These are phyloP conservation scores for Kwoniella shandongensis DNA, from an alignment of 768 basidiomycete species.

Conservation along the genomic window DNA sequence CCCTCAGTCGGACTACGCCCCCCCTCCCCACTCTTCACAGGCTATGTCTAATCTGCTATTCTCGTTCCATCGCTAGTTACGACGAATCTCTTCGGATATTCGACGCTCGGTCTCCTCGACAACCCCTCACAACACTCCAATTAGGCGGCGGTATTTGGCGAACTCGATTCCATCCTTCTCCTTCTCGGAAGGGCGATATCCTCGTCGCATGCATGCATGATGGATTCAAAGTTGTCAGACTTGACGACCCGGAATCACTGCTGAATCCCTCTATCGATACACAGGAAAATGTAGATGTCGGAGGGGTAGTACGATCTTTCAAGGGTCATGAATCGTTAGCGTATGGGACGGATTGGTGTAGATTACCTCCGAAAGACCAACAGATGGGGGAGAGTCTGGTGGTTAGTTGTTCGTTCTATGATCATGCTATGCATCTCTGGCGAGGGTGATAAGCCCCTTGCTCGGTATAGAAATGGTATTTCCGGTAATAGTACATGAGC, in stretches of 20 bases:
- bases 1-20: too few relatives aligned
- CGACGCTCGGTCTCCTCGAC: slow-evolving; percentile 69
- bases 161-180: slow-evolving; percentile 87
- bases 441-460: slow-evolving; percentile 57
- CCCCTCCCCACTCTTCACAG: too few relatives aligned
- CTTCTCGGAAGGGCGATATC: slow-evolving; percentile 67
- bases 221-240: slow-evolving; percentile 79
- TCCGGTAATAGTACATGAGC: too few relatives aligned
- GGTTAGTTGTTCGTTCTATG: slow-evolving; percentile 94
- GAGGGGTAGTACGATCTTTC: slow-evolving; percentile 62
- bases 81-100: slow-evolving; percentile 76
- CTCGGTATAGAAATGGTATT: too few relatives aligned
- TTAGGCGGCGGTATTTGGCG: slow-evolving; percentile 95
- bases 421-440: slow-evolving; percentile 82
- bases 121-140: slow-evolving; percentile 62
- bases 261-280: slow-evolving; percentile 26
- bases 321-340: slow-evolving; percentile 78
- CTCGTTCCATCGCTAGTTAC: slow-evolving; percentile 62
- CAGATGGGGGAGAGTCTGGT: slow-evolving; percentile 58
- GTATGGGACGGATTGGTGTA: slow-evolving; percentile 91
- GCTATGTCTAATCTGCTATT: neutral
- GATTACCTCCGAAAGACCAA: slow-evolving; percentile 42
- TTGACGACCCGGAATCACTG: slow-evolving; percentile 53
- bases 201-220: slow-evolving; percentile 98
- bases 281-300: slow-evolving; percentile 1